Base-by-base conservation (phyloP, 2,329 filamentous ascomycete genomes). In the Endothia cerciana region DNA sequence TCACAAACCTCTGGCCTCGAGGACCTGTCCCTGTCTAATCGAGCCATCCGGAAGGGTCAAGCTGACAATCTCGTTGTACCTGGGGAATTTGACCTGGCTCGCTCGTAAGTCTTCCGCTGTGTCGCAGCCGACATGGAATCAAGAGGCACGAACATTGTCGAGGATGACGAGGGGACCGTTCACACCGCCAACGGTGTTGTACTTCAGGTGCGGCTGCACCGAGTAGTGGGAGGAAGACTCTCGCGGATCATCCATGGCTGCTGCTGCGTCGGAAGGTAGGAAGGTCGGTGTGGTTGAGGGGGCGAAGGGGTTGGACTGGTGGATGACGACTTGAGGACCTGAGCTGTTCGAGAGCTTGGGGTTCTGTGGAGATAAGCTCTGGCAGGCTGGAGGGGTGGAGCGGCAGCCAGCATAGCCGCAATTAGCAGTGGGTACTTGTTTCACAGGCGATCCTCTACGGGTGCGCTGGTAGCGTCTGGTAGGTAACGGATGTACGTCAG, bases 151-250 rank as follows among this genome's bases (percentile, higher is more conserved):
- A 79, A 97, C 94, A 87, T 97, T 96, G 78, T 98, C 95, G 72
- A 99, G 87, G 76, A 99, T 94, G 77, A 99, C 95, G 80, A 99
- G 87, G 74, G 95, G 95, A 67, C 95, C 95, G 83, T 99, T 99
- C 81, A 99, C 90, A 84, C 94, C 94, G 76, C 93, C 92, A 77
- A 99, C 93, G 74, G 95, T 99, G 85, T 99, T 99, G 88, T 99
- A 99, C 75, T 91, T 89, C 81, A 98, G 80, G 74, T 85, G 81
- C 67, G 86, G 86, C 72, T 82, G 77, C 73, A 88, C 80, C 69
- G 84, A 86, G 79, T 87, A 88, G 70, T 85, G 86, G 67, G 84
- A 85, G 69, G 85, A 82, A n/a, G 66, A 60, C 73, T 85, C 84
- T 76, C 85, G 82, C 65, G 83, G 83, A 78, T 88, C 86, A 74